A percentile compares a stretch with the other conserved stretches of the same genome.
Evolutionary conservation across 148 eudicot species (phyloP).

Genomic region (Rheum nobile): DNA sequence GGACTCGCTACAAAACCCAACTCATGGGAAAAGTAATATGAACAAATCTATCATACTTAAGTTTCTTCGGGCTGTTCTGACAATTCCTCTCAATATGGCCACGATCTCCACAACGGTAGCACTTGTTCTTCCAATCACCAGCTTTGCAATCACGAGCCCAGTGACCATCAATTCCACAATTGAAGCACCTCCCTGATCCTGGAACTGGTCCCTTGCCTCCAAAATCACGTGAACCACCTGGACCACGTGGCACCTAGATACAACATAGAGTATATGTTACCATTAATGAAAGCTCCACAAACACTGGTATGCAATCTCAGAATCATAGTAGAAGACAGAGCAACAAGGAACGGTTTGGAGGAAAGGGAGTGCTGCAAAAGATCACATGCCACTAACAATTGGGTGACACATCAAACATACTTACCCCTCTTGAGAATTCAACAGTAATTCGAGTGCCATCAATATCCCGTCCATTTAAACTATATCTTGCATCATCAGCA

Average conservation of each 20-base stretch:
- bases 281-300: background rate
- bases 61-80: constrained; percentile 75
- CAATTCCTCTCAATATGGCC: constrained; percentile 93
- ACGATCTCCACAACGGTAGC: constrained; percentile 92
- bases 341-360: too few relatives aligned
- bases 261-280: background rate
- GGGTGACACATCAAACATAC: constrained; percentile 8
- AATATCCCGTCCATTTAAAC: constrained; percentile 66
- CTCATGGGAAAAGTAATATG: background rate
- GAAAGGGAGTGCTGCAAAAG: too few relatives aligned
- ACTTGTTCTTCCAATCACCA: constrained; percentile 96
- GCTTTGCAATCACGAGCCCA: constrained; percentile 97
- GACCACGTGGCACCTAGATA: constrained; percentile 63
- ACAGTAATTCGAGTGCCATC: constrained; percentile 76
- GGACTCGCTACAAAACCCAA: background rate
- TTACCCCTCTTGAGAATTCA: constrained; percentile 78
- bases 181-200: constrained; percentile 87
- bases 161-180: constrained; percentile 95
- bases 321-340: background rate
- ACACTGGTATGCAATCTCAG: background rate
- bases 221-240: constrained; percentile 65
- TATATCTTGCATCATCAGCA: constrained; percentile 91
- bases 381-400: background rate
- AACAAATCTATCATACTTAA: constrained; percentile 19
- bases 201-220: constrained; percentile 79